Percentiles rank a stretch among this genome's conserved stretches.
These are phyloP conservation scores for Populus simonii DNA, from an alignment of 345 rosid genomes.

Conservation along the genomic window DNA sequence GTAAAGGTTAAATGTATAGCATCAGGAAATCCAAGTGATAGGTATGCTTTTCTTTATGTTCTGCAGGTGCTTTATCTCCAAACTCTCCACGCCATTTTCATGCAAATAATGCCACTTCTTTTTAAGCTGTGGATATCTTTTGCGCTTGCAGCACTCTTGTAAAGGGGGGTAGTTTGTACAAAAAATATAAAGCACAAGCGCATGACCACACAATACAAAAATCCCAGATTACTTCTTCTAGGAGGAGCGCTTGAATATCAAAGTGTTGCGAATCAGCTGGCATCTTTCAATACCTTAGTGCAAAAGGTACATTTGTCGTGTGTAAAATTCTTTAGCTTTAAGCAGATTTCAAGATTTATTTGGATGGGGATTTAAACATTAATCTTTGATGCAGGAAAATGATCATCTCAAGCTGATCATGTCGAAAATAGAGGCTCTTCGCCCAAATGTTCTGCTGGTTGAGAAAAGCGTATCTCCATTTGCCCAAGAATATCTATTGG, in stretches of 20 bases:
- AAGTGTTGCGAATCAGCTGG: slow-evolving; percentile 73
- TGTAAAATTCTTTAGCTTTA: not conserved
- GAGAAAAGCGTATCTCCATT: slow-evolving; percentile 90
- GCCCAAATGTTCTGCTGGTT: slow-evolving; percentile 87
- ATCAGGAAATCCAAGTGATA: slow-evolving; percentile 74
- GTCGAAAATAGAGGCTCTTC: slow-evolving; percentile 80
- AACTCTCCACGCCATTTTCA: not conserved
- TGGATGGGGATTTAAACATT: slow-evolving; percentile 6
- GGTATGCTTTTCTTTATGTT: slow-evolving; percentile 43
- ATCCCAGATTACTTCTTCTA: slow-evolving; percentile 77
- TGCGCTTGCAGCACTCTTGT: slow-evolving; percentile 59
- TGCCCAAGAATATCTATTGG: slow-evolving; percentile 76
- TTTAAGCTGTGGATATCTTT: slow-evolving; percentile 15
- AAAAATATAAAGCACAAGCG: slow-evolving; percentile 98
- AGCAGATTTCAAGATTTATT: slow-evolving; percentile 2
- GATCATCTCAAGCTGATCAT: slow-evolving; percentile 82
- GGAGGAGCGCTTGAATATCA: slow-evolving; percentile 95
- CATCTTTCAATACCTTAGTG: slow-evolving; percentile 78
- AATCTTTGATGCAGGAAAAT: slow-evolving; percentile 57
- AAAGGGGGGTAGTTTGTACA: slow-evolving; percentile 90
- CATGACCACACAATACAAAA: slow-evolving; percentile 95
- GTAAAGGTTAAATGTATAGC: slow-evolving; percentile 95
- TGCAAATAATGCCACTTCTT: not conserved
- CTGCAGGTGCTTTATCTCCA: not conserved
- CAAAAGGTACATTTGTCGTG: slow-evolving; percentile 59